Conservation (phyloP, 2,329 filamentous ascomycete species). For the Acrodontium crateriforme region DNA sequence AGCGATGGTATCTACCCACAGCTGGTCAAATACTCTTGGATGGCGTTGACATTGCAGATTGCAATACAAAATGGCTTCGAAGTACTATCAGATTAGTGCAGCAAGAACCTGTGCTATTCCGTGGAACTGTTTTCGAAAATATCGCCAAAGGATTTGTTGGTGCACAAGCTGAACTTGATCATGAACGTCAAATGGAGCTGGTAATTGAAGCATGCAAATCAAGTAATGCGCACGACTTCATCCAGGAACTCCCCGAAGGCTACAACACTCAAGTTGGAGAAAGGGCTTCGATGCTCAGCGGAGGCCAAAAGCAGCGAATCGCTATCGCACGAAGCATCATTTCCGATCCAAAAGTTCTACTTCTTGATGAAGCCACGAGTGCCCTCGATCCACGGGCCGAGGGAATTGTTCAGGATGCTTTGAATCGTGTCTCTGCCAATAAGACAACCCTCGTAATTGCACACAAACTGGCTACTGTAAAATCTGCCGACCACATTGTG, state of each 20-base stretch:
- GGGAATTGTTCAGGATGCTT: slow-evolving; percentile 20
- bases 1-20: slow-evolving; percentile 20
- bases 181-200: slow-evolving; percentile 18
- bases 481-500: slow-evolving; percentile 31
- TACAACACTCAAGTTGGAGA: slow-evolving; percentile 24
- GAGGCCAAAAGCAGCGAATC: slow-evolving; percentile 24
- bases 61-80: slow-evolving; percentile 22
- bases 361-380: slow-evolving; percentile 25
- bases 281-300: slow-evolving; percentile 20
- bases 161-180: slow-evolving; percentile 22
- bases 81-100: slow-evolving; percentile 21
- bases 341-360: slow-evolving; percentile 21
- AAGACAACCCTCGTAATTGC: slow-evolving; percentile 28
- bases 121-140: slow-evolving; percentile 23
- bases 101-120: slow-evolving; percentile 24
- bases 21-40: slow-evolving; percentile 21
- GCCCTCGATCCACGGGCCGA: slow-evolving; percentile 24
- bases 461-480: slow-evolving; percentile 31
- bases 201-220: slow-evolving; percentile 22
- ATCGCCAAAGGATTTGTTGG: slow-evolving; percentile 23
- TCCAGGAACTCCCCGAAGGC: slow-evolving; percentile 20
- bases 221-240: slow-evolving; percentile 25
- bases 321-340: slow-evolving; percentile 25
- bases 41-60: slow-evolving; percentile 15
- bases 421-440: slow-evolving; percentile 19